Evolutionary conservation across 2,329 filamentous ascomycete genomes (phyloP), one percentile per base, ranked within the genome.

Genomic region (Beauveria scarabaeidicola): DNA sequence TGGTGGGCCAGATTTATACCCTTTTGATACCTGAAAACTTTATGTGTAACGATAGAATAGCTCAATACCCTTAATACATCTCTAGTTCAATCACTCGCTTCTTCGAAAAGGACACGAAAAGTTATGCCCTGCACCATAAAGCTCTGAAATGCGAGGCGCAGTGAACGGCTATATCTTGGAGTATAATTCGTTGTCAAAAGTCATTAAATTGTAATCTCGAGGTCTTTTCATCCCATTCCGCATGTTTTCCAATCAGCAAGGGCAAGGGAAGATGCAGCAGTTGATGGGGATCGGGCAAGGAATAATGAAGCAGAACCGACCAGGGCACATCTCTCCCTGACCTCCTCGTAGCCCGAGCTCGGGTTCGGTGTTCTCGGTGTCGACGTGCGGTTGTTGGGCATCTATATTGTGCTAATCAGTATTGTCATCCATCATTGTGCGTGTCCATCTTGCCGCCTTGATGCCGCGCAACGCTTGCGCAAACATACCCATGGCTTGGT

Each of bases 221-320:
- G 10, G n/a, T 8, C 19, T 8, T 23, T 5, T 27, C 11, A 23
- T 17, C 6, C n/a, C 29, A 27, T 23, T 5, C 3, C 23, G 27
- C 46, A 21, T 23, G 5, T 44, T 23, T 29, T 21, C n/a, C 11
- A 25, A 25, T 57, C 65, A 69, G 59, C 66, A 68, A 13, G 66
- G 65, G 52, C 66, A 66, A 9, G 66, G 67, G 57, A 70, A 62
- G 40, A 72, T 65, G 62, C 72, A 73, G 62, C 64, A 74, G 60
- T 73, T 66, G 63, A 67, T 68, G 25, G 71, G 72, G n/a, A 74
- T 64, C 3, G 70, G 71, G 53, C 71, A 74, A 3, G 72, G 72
- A 36, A 74, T 71, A 43, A 72, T 69, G 61, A 73, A 74, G 66
- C 72, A 74, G 59, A 73, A 73, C 7, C 72, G 67, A 9, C 71